Conservation (phyloP, 495 filamentous ascomycete species). For the Pseudoneurospora amorphoporcata region DNA sequence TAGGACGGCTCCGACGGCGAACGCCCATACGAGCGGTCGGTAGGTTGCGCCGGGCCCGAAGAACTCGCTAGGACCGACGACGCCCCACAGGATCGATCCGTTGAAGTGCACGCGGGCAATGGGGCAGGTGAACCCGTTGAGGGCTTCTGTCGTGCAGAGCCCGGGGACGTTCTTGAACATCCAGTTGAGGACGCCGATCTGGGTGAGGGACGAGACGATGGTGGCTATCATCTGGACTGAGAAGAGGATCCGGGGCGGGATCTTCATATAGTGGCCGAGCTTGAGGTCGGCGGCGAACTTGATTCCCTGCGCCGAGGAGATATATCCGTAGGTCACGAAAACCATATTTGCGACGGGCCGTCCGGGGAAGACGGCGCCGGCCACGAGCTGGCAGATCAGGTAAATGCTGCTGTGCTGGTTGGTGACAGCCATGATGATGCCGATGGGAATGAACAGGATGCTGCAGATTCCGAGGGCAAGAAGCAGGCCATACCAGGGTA, state of each 20-base stretch:
- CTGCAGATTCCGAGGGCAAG: constrained; percentile 64
- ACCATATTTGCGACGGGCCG: constrained; percentile 83
- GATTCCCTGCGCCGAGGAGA: constrained; percentile 71
- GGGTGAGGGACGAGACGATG: constrained; percentile 64
- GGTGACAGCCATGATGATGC: constrained; percentile 78
- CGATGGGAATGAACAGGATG: constrained; percentile 67
- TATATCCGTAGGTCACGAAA: constrained; percentile 78
- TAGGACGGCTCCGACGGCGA: constrained; percentile 58
- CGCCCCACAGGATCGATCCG: constrained; percentile 80
- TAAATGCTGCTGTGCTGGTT: constrained; percentile 76
- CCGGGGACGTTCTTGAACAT: constrained; percentile 69
- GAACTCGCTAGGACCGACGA: constrained; percentile 67
- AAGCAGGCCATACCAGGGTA: constrained; percentile 68
- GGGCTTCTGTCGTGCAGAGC: constrained; percentile 65
- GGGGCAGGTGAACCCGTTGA: constrained; percentile 82
- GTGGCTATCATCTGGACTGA: constrained; percentile 73
- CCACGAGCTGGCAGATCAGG: constrained; percentile 73
- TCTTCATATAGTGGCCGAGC: constrained; percentile 89
- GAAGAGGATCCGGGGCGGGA: constrained; percentile 73
- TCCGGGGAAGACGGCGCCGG: constrained; percentile 67
- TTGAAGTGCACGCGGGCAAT: constrained; percentile 86
- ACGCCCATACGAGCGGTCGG: constrained; percentile 62
- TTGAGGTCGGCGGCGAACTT: constrained; percentile 83
- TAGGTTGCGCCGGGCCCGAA: constrained; percentile 68
- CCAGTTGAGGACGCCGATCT: constrained; percentile 80